Evolutionary conservation across 371 early-diverging fungal genomes (phyloP).

Genomic region (Syncephalastrum contaminatum): DNA sequence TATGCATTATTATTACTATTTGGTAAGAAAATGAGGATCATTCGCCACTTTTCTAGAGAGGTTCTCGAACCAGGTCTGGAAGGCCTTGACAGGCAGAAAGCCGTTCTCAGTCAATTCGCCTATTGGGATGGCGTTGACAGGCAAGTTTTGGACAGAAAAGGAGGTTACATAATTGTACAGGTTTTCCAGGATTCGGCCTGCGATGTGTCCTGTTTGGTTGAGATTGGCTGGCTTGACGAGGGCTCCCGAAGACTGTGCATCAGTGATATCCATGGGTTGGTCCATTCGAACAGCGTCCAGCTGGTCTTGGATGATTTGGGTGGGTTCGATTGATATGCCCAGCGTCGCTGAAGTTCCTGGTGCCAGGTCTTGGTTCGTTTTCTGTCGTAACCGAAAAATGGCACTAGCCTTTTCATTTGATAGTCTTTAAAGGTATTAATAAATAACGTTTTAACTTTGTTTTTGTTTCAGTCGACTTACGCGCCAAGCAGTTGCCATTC

Average conservation of each 20-base stretch:
- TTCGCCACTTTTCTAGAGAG: slow-evolving; percentile 58
- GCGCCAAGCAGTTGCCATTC: slow-evolving; percentile 86
- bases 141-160: slow-evolving; percentile 64
- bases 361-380: slow-evolving; percentile 13
- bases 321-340: slow-evolving; percentile 90
- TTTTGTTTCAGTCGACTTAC: slow-evolving; percentile 37
- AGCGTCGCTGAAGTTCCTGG: slow-evolving; percentile 65
- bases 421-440: slow-evolving; percentile 40
- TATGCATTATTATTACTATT: slow-evolving; percentile 8
- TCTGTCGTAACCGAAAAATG: slow-evolving; percentile 60
- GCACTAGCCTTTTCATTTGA: slow-evolving; percentile 90
- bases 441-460: too few relatives aligned
- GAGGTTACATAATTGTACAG: slow-evolving; percentile 81
- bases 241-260: background rate
- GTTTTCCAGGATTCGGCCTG: slow-evolving; percentile 59
- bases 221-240: slow-evolving; percentile 31
- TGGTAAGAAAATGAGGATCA: slow-evolving; percentile 50
- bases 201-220: slow-evolving; percentile 35
- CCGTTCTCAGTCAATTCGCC: slow-evolving; percentile 47
- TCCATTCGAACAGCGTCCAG: slow-evolving; percentile 17
- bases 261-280: slow-evolving; percentile 9
- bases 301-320: slow-evolving; percentile 64
- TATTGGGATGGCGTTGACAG: slow-evolving; percentile 55
- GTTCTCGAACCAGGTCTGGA: slow-evolving; percentile 86
- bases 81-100: slow-evolving; percentile 68